Base-by-base conservation (phyloP, 1,284 basidiomycete species). In the Acaromyces ingoldii region DNA sequence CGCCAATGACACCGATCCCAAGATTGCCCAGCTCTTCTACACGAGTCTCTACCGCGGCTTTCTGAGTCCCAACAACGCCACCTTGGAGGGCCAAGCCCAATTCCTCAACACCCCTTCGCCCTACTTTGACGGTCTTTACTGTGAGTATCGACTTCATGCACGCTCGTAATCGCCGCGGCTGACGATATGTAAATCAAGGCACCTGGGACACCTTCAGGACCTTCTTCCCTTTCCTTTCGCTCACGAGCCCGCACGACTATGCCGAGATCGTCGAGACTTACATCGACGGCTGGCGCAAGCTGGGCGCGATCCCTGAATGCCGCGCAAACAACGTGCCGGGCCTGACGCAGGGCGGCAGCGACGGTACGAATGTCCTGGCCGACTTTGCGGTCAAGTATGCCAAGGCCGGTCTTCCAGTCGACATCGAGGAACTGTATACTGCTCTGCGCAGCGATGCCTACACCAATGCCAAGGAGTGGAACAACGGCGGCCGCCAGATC, bases 381-480 rank as follows among this genome's bases (percentile, higher is more conserved):
- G 64, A 69, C 49, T 69, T 67, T 44, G 55, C 60, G 4, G 65
- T 62, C 55, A 67, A 67, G 56, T 69, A 69, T 47, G 51, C 47
- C 30, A 56, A 59, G 13, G 28, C 25, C 2, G 39, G 43, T 34
- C 47, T 63, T 4, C 58, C 63, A 1, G 66, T 70, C 46, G 42
- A 61, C 36, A 51, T 63, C 21, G 57, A 67, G 21, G 57, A 69
- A 43, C 49, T 65, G 24, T 70, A 63, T 40, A n/a, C 40, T 3
- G 65, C 67, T 7, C 57, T 71, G 55, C 42, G 46, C 31, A 62
- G 60, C 39, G 69, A 71, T 41, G 45, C 64, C 3, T 62, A 76
- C 76, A 81, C 81, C 53, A 57, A 78, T 74, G 57, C 63, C n/a
- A 54, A 53, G 11, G 53, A 67, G 30, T 69, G 64, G 62, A 56